Base-by-base conservation (phyloP, 805 yeast species). In the Saccharomycopsis oosterbeekiorum region DNA sequence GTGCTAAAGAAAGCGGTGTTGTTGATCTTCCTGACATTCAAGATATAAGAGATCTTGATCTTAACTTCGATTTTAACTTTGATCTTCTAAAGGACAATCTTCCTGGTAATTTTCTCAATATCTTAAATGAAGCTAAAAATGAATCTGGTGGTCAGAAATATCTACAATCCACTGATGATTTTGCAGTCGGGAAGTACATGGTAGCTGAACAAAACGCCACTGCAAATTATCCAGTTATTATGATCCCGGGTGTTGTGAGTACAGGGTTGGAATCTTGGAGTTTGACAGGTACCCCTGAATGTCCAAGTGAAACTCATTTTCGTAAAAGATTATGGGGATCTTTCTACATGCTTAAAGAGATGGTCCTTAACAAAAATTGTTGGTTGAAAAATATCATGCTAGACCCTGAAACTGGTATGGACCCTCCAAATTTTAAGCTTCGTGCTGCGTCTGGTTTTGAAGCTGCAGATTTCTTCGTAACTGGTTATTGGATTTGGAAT, bases 401-500 rank as follows among this genome's bases (percentile, higher is more conserved):
- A 43, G 98, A 94, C 71, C 85, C 91, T 0, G 84, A 83, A 61
- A 94, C 98, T 0, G 99, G 99, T 0, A 75, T 94, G 29, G 99
- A 94, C 71, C 99, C 99, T 0, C 86, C 88, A 1, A 81, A 88
- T 59, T 80, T 89, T 67, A 86, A 79, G 67, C 70, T 94, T 29
- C 77, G 99, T 61, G 96, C 98, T 0, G 93, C 97, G 0, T 96
- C 89, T 71, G 99, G 99, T 0, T 89, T 94, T 71, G 97, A 92
- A 68, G 94, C 97, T 0, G 94, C 97, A 0, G 99, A 94, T 73
- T 94, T 90, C 73, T 94, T 94, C 69, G 84, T 94, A 73, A 89
- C 97, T 2, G 99, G 99, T 0, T 94, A 94, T 72, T 94, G 99
- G 99, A 89, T 94, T 68, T 94, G 99, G 99, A 90, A 89, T 71